Percentiles rank a stretch among this genome's conserved stretches.
Conservation (phyloP, 805 yeast genomes). For the Pichia manshurica region DNA sequence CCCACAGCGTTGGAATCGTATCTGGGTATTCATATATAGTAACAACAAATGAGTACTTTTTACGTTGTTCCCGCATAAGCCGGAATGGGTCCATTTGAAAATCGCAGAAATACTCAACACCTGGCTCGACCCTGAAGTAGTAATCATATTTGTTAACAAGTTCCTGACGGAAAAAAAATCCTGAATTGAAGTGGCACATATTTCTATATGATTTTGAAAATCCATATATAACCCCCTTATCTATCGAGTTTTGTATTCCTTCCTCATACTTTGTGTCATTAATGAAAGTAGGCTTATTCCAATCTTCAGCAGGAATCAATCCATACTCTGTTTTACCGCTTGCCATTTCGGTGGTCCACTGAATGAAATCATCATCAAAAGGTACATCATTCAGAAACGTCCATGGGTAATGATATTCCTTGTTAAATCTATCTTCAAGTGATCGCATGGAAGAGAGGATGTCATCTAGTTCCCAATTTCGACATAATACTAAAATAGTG, state of each 20-base stretch:
- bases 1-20: conserved; percentile 85
- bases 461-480: conserved; percentile 72
- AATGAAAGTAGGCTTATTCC: conserved; percentile 74
- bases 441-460: conserved; percentile 74
- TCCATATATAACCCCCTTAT: conserved; percentile 56
- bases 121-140: conserved; percentile 96
- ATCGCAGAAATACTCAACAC: conserved; percentile 83
- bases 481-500: conserved; percentile 77
- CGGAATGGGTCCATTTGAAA: conserved; percentile 82
- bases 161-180: conserved; percentile 79
- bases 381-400: conserved; percentile 72
- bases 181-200: conserved; percentile 94
- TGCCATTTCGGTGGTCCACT: conserved; percentile 55
- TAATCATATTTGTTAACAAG: conserved; percentile 69
- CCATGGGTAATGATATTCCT: conserved; percentile 66
- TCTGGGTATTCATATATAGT: conserved; percentile 74
- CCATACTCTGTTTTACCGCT: conserved; percentile 66
- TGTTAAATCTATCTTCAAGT: conserved; percentile 69
- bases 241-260: conserved; percentile 39
- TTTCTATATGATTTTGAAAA: conserved; percentile 68
- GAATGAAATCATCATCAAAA: conserved; percentile 57
- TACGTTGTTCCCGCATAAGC: conserved; percentile 66
- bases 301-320: conserved; percentile 57
- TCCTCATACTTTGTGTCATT: conserved; percentile 50
- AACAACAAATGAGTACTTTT: conserved; percentile 84